Evolutionary conservation across 306 rosid genomes (phyloP), one percentile per base, ranked within the genome.

Genomic region (Citrullus amarus): DNA sequence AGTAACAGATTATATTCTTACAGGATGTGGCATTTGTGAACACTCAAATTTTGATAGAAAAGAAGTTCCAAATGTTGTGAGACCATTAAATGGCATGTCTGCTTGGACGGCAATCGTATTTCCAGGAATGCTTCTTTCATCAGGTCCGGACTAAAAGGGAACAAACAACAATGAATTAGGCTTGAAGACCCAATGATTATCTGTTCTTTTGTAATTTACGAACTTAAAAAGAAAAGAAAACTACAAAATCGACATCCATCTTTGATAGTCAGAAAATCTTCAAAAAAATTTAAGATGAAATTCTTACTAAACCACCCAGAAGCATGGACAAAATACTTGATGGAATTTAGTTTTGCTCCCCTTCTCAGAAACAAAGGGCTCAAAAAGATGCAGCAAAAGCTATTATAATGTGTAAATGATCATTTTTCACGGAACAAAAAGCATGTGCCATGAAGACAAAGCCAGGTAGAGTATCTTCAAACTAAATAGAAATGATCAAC

Each of bases 51-150:
- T 95, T 46, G 99, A 95, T 82, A 95, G 88, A 85, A 95, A 95
- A 17, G 93, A 78, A 6, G 99, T 84, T 84, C 99, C 99, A 82
- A 88, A 95, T 28, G 82, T 83, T 70, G 97, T 91, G 62, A 95
- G 96, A 74, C 99, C 99, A 39, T 86, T 82, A 82, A 88, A 92
- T 16, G 99, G 99, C 97, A 95, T 92, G 80, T 95, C 97, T 54
- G 97, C 98, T 86, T 95, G 99, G 48, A 95, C 99, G 11, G 98
- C 99, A 68, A 92, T 81, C 3, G 99, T 95, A 81, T 95, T 95
- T 17, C 99, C 99, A 54, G 99, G 99, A 82, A 95, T 86, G 78
- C 97, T 95, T 89, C 99, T 95, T 79, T 92, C 97, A 80, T 95
- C 97, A 69, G 96, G 86, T 56, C 99, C 99, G 74, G 97, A 87